These are phyloP conservation scores for thale cress (Arabidopsis thaliana) DNA, from an alignment of 345 rosid species.

Conservation along the genomic window TAIR10.1 NC_003075.7:14896501-14897000, in stretches of 20 bases:
- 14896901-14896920: too few relatives aligned
- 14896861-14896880: neutral
- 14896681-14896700: constrained; percentile 1
- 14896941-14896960: too few relatives aligned
- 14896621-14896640: neutral
- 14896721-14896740: neutral
- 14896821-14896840: constrained; percentile 18
- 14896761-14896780: constrained; percentile 11
- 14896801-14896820: constrained; percentile 13
- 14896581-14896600: constrained; percentile 33
- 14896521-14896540: constrained; percentile 20
- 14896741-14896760: constrained; percentile 31
- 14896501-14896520: constrained; percentile 37
- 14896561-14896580: constrained; percentile 36
- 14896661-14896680: constrained; percentile 9
- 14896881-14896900: too few relatives aligned
- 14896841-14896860: neutral
- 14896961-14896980: neutral
- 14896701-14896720: constrained; percentile 2
- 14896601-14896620: neutral
- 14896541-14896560: constrained; percentile 26
- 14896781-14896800: constrained; percentile 21
- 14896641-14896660: neutral
- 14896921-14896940: too few relatives aligned
- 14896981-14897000: neutral